Evolutionary conservation across 176 grass and related monocot genomes (phyloP).

Genomic region (Calamus simplicifolius): DNA sequence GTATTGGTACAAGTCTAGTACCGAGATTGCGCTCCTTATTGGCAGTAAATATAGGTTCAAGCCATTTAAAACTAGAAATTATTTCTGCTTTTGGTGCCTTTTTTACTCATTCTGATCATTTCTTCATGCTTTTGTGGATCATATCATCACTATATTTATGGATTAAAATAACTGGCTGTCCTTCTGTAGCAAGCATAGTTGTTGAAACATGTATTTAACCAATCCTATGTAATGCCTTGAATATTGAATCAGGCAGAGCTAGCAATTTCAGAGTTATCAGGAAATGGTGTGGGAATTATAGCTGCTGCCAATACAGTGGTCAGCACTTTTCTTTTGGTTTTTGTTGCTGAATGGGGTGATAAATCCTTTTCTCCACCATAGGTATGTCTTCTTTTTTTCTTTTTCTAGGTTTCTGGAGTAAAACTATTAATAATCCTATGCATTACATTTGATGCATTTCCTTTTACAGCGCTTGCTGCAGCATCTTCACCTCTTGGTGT

Average conservation of each 20-base stretch:
- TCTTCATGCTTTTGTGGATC: too few relatives aligned
- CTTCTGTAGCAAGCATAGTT: background rate
- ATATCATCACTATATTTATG: too few relatives aligned
- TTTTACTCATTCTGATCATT: too few relatives aligned
- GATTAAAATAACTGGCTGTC: too few relatives aligned
- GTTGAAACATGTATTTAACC: slow-evolving; percentile 11
- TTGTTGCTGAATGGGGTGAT: slow-evolving; percentile 98
- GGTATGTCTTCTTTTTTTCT: slow-evolving; percentile 26
- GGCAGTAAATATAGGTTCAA: too few relatives aligned
- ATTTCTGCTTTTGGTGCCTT: too few relatives aligned
- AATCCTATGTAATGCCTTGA: slow-evolving; percentile 19
- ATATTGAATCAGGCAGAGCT: slow-evolving; percentile 53
- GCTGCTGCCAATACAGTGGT: slow-evolving; percentile 67
- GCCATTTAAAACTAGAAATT: too few relatives aligned
- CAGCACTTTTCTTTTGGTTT: slow-evolving; percentile 96
- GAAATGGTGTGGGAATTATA: slow-evolving; percentile 84
- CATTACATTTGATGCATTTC: background rate
- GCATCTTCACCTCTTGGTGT: slow-evolving; percentile 97
- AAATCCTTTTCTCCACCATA: slow-evolving; percentile 99
- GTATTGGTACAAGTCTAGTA: too few relatives aligned
- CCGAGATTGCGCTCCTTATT: too few relatives aligned
- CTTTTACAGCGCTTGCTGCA: slow-evolving; percentile 67
- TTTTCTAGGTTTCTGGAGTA: too few relatives aligned
- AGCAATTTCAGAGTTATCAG: slow-evolving; percentile 91
- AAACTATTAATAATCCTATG: too few relatives aligned